Evolutionary conservation across 1,284 basidiomycete species (phyloP), one percentile per base, ranked within the genome.

Genomic region (Vanrija sp.): DNA sequence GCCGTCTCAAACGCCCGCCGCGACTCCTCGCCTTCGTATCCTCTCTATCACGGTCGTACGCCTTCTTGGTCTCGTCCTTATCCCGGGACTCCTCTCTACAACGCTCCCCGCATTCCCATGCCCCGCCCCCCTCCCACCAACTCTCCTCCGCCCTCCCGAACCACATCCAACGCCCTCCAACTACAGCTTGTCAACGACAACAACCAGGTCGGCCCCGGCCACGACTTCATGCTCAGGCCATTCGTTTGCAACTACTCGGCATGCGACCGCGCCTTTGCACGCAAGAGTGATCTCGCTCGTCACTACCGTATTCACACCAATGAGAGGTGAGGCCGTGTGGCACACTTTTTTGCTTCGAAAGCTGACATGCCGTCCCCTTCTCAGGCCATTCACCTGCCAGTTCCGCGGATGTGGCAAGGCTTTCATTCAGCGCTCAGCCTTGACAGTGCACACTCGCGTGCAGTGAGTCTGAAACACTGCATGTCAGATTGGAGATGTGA

Each of bases 181-280:
- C 38, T 46, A 42, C 71, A 75, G 72, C 65, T 75, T 38, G 69
- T 75, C 46, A 70, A 74, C 61, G 74, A 77, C 43, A 58, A 64
- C 61, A 73, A 73, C 57, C 65, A 65, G 25, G 65, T 69, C 25
- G 67, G 70, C 19, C 64, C 66, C 26, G 70, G 64, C 42, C 71
- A 67, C 59, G 67, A 64, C 52, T 62, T 58, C 45, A 59, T 55
- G 21, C 54, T 61, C 25, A 62, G 75, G 46, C 73, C 75, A 16
- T 76, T 71, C 56, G 66, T 71, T 39, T 79, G 79, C 63, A 69
- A 69, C 42, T 72, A 68, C 25, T 55, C 59, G 1, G 55, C 64
- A 15, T 81, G 80, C 60, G 66, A 73, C 58, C 80, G 80, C 63
- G 70, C 78, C 8, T 81, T 81, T 57, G 74, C 78, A 1, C 67